These are phyloP conservation scores for Rhizopus delemar DNA, from an alignment of 371 early-diverging fungal species.

Conservation along the genomic window DNA sequence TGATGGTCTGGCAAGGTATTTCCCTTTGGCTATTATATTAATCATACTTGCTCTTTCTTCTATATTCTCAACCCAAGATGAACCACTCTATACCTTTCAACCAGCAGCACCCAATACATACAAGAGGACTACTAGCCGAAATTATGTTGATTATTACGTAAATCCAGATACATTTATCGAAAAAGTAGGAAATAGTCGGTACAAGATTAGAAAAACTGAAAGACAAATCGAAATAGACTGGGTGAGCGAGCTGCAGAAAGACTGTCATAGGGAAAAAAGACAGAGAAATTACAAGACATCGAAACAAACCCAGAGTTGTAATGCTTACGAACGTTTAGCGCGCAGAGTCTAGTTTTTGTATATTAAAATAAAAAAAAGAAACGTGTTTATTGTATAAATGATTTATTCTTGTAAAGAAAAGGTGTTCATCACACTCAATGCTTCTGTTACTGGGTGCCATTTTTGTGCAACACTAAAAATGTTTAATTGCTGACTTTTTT, in stretches of 20 bases:
- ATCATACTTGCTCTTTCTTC: constrained; percentile 14
- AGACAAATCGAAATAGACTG: constrained; percentile 44
- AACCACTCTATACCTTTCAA: constrained; percentile 41
- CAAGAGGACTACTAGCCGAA: constrained; percentile 31
- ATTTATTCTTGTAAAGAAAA: neutral
- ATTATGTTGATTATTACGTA: constrained; percentile 49
- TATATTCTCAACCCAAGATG: constrained; percentile 23
- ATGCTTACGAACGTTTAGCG: neutral
- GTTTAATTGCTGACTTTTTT: constrained; percentile 3
- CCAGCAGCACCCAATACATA: constrained; percentile 36
- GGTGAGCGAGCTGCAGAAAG: constrained; percentile 33
- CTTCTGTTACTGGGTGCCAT: neutral
- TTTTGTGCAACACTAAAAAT: neutral
- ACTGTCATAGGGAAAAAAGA: constrained; percentile 39
- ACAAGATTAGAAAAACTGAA: constrained; percentile 32
- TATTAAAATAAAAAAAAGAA: neutral
- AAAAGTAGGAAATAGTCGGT: constrained; percentile 17
- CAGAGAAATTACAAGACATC: constrained; percentile 14
- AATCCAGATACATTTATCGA: constrained; percentile 32
- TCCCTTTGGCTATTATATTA: constrained; percentile 20
- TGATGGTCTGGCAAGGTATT: constrained; percentile 8
- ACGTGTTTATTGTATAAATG: neutral
- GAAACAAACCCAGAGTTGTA: neutral
- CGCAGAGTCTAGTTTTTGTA: neutral
- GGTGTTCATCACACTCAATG: too few relatives aligned